Percentiles rank a stretch among this genome's conserved stretches.
Evolutionary conservation across 1,139 yeast genomes (phyloP).

Genomic region (Entelexis sorbosivorans): DNA sequence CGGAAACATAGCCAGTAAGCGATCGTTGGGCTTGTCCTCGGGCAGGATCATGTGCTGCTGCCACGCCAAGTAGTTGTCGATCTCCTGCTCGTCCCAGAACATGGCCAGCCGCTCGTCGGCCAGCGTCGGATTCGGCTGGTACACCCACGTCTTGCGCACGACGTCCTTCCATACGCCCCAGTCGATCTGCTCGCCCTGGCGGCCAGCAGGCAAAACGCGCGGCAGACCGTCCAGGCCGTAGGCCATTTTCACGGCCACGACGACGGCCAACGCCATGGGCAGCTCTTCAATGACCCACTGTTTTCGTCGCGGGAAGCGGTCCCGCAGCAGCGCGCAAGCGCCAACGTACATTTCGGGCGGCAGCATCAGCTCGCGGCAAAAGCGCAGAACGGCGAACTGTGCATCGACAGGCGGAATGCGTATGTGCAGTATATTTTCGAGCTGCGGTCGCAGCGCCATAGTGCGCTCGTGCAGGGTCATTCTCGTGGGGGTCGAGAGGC

Average conservation of each 20-base stretch:
- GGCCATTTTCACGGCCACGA: conserved; percentile 28
- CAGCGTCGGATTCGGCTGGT: conserved; percentile 26
- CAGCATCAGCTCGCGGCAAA: conserved; percentile 27
- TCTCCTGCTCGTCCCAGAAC: conserved; percentile 27
- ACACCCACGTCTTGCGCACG: conserved; percentile 28
- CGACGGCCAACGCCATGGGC: conserved; percentile 17
- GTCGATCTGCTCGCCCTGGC: conserved; percentile 24
- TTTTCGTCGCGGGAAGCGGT: neutral
- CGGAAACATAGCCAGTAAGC: conserved; percentile 19
- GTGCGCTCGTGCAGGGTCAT: conserved; percentile 7
- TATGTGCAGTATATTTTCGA: conserved; percentile 1
- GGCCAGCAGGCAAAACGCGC: conserved; percentile 9
- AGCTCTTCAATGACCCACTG: conserved; percentile 12
- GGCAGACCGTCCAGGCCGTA: conserved; percentile 29
- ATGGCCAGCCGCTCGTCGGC: conserved; percentile 27
- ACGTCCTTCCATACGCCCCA: conserved; percentile 31
- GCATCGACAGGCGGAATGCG: conserved; percentile 23
- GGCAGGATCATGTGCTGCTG: conserved; percentile 20
- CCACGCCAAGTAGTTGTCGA: conserved; percentile 29
- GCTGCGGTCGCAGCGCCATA: neutral
- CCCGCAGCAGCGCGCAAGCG: conserved; percentile 18
- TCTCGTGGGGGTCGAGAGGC: conserved; percentile 5
- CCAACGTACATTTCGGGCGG: conserved; percentile 31
- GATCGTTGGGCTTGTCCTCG: conserved; percentile 5
- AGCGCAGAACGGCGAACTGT: conserved; percentile 27